Percentiles rank a stretch among this genome's conserved stretches.
Conservation (phyloP, 1,284 basidiomycete genomes). For the Ceratobasidium sp. region DNA sequence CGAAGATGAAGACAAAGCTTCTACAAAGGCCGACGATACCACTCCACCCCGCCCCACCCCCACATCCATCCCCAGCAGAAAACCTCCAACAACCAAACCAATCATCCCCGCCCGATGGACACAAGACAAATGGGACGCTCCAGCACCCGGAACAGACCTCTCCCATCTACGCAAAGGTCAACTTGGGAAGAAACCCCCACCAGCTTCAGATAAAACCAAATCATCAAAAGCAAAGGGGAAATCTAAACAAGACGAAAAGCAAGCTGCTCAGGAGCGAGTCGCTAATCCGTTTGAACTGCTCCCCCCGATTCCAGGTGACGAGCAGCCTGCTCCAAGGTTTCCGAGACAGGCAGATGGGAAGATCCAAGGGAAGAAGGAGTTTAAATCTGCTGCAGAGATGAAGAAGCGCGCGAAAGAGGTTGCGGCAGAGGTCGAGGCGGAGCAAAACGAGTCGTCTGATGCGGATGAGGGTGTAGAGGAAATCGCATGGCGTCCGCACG, state of each 20-base stretch:
- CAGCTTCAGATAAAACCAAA: slow-evolving; percentile 9
- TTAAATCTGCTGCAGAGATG: slow-evolving; percentile 14
- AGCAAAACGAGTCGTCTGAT: slow-evolving; percentile 44
- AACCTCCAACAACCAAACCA: slow-evolving; percentile 14
- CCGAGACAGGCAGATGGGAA: background rate
- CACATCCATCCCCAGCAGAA: background rate
- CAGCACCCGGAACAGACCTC: slow-evolving; percentile 26
- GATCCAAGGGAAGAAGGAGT: background rate
- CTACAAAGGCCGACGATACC: background rate
- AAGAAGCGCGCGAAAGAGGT: slow-evolving; percentile 24
- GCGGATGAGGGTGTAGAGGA: slow-evolving; percentile 27
- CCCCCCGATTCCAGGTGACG: slow-evolving; percentile 25
- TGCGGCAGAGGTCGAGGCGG: slow-evolving; percentile 26
- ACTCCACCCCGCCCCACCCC: background rate
- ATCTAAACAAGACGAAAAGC: slow-evolving; percentile 3
- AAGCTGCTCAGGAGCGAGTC: background rate
- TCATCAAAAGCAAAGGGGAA: background rate
- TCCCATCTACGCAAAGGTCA: slow-evolving; percentile 24
- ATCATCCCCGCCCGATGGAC: slow-evolving; percentile 14
- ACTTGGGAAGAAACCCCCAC: slow-evolving; percentile 10
- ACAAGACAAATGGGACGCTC: slow-evolving; percentile 41
- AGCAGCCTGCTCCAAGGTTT: background rate
- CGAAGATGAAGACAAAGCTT: background rate
- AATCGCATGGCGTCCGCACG: slow-evolving; percentile 24
- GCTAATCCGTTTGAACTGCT: slow-evolving; percentile 33